Percentiles rank a stretch among this genome's conserved stretches.
These are phyloP conservation scores for Aspergillus aculeatinus DNA, from an alignment of 2,329 filamentous ascomycete genomes.

Conservation along the genomic window DNA sequence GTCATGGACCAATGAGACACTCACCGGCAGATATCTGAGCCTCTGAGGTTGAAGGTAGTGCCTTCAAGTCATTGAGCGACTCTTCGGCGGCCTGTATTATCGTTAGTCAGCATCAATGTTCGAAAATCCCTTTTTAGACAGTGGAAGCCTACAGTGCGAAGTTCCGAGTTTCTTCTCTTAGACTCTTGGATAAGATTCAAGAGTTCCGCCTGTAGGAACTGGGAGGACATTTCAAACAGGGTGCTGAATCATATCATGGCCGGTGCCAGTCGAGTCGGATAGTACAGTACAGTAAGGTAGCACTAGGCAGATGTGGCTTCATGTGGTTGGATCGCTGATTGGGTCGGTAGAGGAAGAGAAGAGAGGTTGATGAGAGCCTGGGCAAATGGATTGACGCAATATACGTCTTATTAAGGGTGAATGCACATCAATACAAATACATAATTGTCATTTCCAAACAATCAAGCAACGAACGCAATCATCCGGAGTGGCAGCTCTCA, in stretches of 20 bases:
- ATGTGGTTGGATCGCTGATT: conserved; percentile 13
- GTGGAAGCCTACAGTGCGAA: conserved; percentile 61
- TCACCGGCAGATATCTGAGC: conserved; percentile 70
- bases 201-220: conserved; percentile 84
- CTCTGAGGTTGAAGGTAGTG: conserved; percentile 71
- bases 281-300: conserved; percentile 9
- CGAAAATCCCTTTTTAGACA: conserved; percentile 15
- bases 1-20: conserved; percentile 14
- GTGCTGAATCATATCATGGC: conserved; percentile 32
- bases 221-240: conserved; percentile 72
- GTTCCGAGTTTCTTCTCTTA: conserved; percentile 88
- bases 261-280: conserved; percentile 19
- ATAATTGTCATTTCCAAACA: neutral
- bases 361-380: neutral
- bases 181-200: conserved; percentile 91
- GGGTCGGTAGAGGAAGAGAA: neutral
- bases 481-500: conserved; percentile 23
- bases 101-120: conserved; percentile 23
- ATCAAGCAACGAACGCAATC: conserved; percentile 1
- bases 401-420: neutral
- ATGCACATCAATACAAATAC: neutral
- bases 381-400: neutral
- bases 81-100: conserved; percentile 77
- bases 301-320: conserved; percentile 16
- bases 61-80: conserved; percentile 84